Evolutionary conservation across 176 grass and related monocot genomes (phyloP), one percentile per base, ranked within the genome.

Genomic region (Aegilops longissima): DNA sequence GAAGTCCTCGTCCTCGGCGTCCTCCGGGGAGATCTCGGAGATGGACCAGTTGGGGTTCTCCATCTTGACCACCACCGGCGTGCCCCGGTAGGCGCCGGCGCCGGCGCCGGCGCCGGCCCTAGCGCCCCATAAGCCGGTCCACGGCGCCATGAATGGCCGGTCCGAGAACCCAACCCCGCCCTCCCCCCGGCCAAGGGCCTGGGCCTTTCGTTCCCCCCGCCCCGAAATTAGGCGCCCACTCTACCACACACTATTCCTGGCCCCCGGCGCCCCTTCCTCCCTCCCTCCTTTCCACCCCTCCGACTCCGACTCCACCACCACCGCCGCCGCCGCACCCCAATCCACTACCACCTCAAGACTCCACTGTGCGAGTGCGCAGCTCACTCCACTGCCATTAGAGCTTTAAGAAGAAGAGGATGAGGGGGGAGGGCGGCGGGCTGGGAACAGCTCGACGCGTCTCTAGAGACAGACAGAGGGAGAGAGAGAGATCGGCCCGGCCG

Each of bases 11-110:
- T 94, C 92, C 36, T 94, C 94, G 12, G 92, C 92, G n/a, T 97
- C 91, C 47, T 94, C 97, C 54, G 88, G 81, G 40, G 89, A 93
- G 83, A 99, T 93, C 82, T 99, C 97, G 42, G 97, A 89, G 87
- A 99, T 97, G 78, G 94, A 99, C 97, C 97, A 99, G 85, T 99
- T 99, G 70, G 94, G 97, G 85, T 99, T 99, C 92, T 96, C 97
- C 97, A 99, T 99, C 88, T 97, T 99, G 76, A 99, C 92, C 76
- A 99, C 88, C 80, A 99, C 97, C 92, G 97, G 97, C 88, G 94
- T 99, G 71, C 97, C 97, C 51, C 89, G 94, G 92, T 97, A 95
- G 80, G 90, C 82, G 31, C 93, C 90, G 65, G 88, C 91, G 62
- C 63, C 88, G 80, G 90, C 82, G 31, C 93, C 90, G 65, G 88